phyloP scores from a whole-genome alignment of 441 rosid genomes.

The Omphalea diandra region DNA sequence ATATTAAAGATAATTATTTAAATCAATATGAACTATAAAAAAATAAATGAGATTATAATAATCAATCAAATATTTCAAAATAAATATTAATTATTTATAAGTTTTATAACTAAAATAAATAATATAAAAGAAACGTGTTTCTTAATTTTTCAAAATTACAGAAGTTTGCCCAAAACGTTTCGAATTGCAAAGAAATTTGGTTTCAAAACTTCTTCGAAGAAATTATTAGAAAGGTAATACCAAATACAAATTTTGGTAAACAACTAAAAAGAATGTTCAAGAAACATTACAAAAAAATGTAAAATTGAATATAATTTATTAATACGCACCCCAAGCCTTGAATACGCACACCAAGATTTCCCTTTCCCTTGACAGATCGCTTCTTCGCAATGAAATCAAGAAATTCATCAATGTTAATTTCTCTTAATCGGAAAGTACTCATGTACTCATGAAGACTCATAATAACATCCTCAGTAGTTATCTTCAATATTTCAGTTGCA shows the following conservation, averaged over 20 bases:
- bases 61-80: too few relatives aligned
- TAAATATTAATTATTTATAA: too few relatives aligned
- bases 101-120: too few relatives aligned
- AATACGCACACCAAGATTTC: slow-evolving; percentile 78
- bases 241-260: not conserved
- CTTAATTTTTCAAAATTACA: too few relatives aligned
- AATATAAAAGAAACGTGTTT: too few relatives aligned
- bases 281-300: not conserved
- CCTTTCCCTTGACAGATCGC: slow-evolving; percentile 55
- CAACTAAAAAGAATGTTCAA: not conserved
- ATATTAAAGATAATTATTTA: too few relatives aligned
- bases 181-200: not conserved
- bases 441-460: slow-evolving; percentile 52
- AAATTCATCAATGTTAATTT: slow-evolving; percentile 54
- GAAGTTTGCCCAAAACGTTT: too few relatives aligned
- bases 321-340: slow-evolving; percentile 76
- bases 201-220: not conserved
- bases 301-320: not conserved
- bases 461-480: slow-evolving; percentile 66
- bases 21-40: too few relatives aligned
- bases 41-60: too few relatives aligned
- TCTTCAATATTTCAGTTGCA: slow-evolving; percentile 45
- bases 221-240: not conserved
- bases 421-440: slow-evolving; percentile 35
- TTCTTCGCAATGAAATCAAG: slow-evolving; percentile 63